phyloP scores from a whole-genome alignment of 108 stramenopile species.

The Nannochloropsis oceanica region DNA sequence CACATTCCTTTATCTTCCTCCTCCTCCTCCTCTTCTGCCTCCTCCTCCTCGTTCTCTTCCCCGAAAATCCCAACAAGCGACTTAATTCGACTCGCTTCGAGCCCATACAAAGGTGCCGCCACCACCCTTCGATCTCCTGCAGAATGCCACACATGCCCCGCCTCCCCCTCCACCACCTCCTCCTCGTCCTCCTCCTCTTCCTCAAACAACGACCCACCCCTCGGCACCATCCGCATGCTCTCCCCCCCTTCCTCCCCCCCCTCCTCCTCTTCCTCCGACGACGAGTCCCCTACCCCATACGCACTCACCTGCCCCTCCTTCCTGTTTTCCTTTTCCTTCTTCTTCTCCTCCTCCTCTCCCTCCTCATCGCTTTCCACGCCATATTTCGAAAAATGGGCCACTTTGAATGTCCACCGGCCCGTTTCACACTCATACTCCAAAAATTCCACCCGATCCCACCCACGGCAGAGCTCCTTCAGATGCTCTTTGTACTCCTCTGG shows the following conservation, averaged over 20 bases:
- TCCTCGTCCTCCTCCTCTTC: neutral
- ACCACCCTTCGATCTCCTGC: no score
- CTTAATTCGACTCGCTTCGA: neutral
- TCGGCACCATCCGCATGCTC: neutral
- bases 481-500: conserved; percentile 2
- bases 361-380: conserved; percentile 48
- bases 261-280: neutral
- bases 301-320: neutral
- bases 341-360: neutral
- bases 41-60: neutral
- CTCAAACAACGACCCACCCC: neutral
- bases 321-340: neutral
- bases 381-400: conserved; percentile 82
- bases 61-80: neutral
- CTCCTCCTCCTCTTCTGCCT: neutral
- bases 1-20: neutral
- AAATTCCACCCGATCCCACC: conserved; percentile 50
- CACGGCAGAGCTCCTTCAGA: neutral
- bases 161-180: neutral
- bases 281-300: neutral
- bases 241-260: neutral
- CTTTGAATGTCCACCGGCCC: conserved; percentile 75
- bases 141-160: no score
- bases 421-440: conserved; percentile 51
- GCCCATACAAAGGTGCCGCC: neutral